Percentiles rank a stretch among this genome's conserved stretches.
Conservation (phyloP, 768 basidiomycete genomes). For the Phylloporus scabripes region DNA sequence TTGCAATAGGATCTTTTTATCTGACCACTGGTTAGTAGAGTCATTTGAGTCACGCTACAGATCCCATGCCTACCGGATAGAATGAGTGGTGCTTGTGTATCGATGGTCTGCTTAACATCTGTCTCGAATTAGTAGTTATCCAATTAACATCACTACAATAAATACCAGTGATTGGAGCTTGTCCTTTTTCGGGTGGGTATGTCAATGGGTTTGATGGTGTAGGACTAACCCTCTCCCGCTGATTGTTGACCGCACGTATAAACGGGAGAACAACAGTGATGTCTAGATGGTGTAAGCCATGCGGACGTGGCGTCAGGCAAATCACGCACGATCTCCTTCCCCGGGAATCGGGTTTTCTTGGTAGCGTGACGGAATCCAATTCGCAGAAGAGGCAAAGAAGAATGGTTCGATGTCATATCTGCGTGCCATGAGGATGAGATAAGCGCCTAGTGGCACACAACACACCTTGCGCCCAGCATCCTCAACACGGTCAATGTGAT, state of each 20-base stretch:
- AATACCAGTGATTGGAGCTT: conserved; percentile 15
- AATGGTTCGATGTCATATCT: conserved; percentile 42
- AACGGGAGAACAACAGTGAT: conserved; percentile 41
- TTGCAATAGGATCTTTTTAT: conserved; percentile 23
- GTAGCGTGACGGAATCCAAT: conserved; percentile 40
- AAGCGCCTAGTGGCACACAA: not conserved
- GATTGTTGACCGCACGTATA: conserved; percentile 36
- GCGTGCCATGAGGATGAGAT: not conserved
- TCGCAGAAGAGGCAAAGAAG: conserved; percentile 40
- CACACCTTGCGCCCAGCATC: conserved; percentile 36
- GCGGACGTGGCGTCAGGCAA: not conserved
- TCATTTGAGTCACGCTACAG: not conserved
- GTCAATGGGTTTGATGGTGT: conserved; percentile 16
- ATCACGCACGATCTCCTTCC: conserved; percentile 35
- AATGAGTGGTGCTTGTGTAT: conserved; percentile 31
- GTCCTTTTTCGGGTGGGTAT: conserved; percentile 1
- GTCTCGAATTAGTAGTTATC: not conserved
- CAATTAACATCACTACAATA: not conserved
- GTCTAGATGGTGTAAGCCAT: conserved; percentile 24
- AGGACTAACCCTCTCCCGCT: conserved; percentile 5
- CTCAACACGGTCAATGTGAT: conserved; percentile 29
- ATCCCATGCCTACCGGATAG: conserved; percentile 15
- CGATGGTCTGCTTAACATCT: conserved; percentile 25
- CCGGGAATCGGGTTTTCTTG: conserved; percentile 29
- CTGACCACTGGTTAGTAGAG: conserved; percentile 4